A percentile compares a stretch with the other conserved stretches of the same genome.
These are phyloP conservation scores for Ramichloridium luteum DNA, from an alignment of 2,329 filamentous ascomycete genomes.

Conservation along the genomic window DNA sequence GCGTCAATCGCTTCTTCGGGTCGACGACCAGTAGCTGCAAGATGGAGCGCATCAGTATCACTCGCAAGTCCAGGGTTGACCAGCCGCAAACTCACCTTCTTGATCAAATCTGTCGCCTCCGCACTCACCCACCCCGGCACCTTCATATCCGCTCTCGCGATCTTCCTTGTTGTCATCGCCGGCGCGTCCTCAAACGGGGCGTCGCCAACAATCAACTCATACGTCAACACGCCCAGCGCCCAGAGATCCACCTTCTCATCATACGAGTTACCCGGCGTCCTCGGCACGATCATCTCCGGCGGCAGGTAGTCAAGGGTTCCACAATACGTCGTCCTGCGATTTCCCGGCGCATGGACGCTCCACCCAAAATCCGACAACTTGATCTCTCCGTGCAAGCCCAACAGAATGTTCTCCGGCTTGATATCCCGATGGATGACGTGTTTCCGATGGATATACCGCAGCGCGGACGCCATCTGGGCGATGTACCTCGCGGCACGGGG, in stretches of 20 bases:
- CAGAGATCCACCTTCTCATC: conserved; percentile 89
- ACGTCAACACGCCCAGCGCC: conserved; percentile 83
- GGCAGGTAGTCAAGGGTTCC: conserved; percentile 90
- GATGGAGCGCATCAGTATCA: not conserved
- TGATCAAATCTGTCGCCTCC: conserved; percentile 81
- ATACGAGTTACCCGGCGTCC: conserved; percentile 68
- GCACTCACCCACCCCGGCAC: conserved; percentile 78
- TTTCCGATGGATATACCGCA: conserved; percentile 84
- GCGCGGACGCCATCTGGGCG: conserved; percentile 71
- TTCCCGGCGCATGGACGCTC: conserved; percentile 91
- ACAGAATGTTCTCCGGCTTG: conserved; percentile 88
- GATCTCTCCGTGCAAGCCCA: conserved; percentile 89
- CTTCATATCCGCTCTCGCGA: conserved; percentile 76
- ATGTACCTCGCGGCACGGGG: conserved; percentile 76
- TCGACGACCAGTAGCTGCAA: conserved; percentile 64
- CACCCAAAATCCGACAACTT: conserved; percentile 95
- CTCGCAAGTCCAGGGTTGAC: not conserved
- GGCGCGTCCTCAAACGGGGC: conserved; percentile 89
- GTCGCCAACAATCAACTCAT: conserved; percentile 87
- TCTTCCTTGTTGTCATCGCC: conserved; percentile 80
- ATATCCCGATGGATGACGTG: conserved; percentile 93
- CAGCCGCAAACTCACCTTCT: conserved; percentile 35
- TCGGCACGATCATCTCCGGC: conserved; percentile 83
- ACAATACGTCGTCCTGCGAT: conserved; percentile 80
- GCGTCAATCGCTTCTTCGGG: conserved; percentile 76